Percentiles rank a stretch among this genome's conserved stretches.
These are phyloP conservation scores for Rickenella mellea DNA, from an alignment of 768 basidiomycete genomes.

Conservation along the genomic window DNA sequence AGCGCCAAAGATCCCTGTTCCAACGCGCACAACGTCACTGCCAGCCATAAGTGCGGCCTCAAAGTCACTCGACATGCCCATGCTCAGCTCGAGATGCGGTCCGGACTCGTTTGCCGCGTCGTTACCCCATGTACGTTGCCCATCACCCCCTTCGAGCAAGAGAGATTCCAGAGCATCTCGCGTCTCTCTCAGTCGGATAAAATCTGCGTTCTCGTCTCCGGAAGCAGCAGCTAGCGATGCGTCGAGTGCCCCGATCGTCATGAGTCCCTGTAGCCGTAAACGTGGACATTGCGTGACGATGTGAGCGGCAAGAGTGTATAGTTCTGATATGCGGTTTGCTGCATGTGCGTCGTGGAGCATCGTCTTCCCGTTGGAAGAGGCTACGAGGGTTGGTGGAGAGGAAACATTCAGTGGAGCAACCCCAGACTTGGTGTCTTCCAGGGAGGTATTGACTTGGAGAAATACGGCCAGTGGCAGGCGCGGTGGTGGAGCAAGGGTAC, in stretches of 20 bases:
- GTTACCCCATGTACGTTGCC: conserved; percentile 33
- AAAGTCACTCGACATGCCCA: conserved; percentile 98
- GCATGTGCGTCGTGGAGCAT: too few relatives aligned
- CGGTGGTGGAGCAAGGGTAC: conserved; percentile 49
- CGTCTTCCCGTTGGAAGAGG: conserved; percentile 19
- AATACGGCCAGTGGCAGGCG: conserved; percentile 68
- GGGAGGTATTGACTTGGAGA: conserved; percentile 92
- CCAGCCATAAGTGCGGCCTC: conserved; percentile 77
- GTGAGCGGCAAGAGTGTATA: conserved; percentile 58
- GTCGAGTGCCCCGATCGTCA: conserved; percentile 90
- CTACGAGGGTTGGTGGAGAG: conserved; percentile 5
- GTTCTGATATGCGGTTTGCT: too few relatives aligned
- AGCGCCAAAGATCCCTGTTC: conserved; percentile 81
- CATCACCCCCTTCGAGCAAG: conserved; percentile 19
- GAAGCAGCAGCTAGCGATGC: conserved; percentile 49
- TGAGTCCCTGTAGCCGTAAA: conserved; percentile 75
- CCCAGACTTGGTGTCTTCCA: conserved; percentile 87
- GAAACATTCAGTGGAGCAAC: conserved; percentile 42
- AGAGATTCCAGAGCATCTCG: conserved; percentile 44
- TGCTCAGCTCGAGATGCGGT: conserved; percentile 55
- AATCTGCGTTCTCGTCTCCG: conserved; percentile 65
- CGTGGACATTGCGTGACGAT: conserved; percentile 65
- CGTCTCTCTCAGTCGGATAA: conserved; percentile 56
- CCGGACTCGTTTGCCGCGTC: conserved; percentile 26
- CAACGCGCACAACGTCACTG: conserved; percentile 83